A percentile compares a stretch with the other conserved stretches of the same genome.
phyloP scores from a whole-genome alignment of 306 rosid genomes.

The Rubus parviflorus region DNA sequence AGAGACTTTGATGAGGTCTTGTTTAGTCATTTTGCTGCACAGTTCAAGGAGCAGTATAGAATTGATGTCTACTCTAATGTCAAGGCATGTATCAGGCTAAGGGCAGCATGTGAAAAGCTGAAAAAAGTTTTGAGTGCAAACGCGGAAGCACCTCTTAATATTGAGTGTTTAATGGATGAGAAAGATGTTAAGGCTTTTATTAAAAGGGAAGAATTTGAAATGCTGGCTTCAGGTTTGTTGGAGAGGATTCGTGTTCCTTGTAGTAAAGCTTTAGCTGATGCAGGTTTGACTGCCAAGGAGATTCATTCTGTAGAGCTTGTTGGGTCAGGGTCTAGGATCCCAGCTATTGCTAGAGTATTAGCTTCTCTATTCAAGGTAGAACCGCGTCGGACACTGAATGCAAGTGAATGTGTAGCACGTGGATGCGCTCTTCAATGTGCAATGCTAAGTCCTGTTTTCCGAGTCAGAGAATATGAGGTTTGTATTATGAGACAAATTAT shows the following conservation, averaged over 20 bases:
- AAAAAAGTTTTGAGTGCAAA: constrained; percentile 98
- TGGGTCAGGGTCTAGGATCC: constrained; percentile 96
- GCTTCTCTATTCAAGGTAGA: constrained; percentile 64
- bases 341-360: constrained; percentile 66
- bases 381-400: constrained; percentile 85
- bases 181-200: constrained; percentile 91
- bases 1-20: constrained; percentile 83
- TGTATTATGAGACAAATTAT: constrained; percentile 33
- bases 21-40: constrained; percentile 62
- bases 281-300: constrained; percentile 54
- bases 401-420: constrained; percentile 98
- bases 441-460: constrained; percentile 86
- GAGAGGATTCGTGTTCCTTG: constrained; percentile 74
- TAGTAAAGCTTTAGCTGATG: constrained; percentile 62
- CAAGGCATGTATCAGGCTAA: constrained; percentile 77
- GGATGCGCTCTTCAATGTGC: constrained; percentile 99
- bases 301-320: constrained; percentile 88
- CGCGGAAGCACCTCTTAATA: constrained; percentile 87
- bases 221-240: constrained; percentile 60
- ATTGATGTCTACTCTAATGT: constrained; percentile 68
- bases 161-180: constrained; percentile 98
- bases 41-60: constrained; percentile 58
- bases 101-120: constrained; percentile 85
- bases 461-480: constrained; percentile 93
- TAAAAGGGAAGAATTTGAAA: constrained; percentile 93